Conservation (phyloP, 2,329 filamentous ascomycete species). For the Fonsecaea nubica region DNA sequence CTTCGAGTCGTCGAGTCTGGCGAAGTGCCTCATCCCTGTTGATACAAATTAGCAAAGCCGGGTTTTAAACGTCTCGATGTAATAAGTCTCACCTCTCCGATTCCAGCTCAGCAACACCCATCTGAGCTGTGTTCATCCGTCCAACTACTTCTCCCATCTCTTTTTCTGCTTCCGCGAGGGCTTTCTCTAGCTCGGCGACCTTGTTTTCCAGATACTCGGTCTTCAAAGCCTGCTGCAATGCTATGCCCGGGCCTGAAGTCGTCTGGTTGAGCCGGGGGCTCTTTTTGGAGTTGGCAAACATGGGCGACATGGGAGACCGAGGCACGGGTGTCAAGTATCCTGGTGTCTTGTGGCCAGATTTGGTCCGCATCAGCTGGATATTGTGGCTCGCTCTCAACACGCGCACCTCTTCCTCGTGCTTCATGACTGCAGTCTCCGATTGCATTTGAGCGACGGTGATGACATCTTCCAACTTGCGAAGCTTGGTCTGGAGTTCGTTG, state of each 20-base stretch:
- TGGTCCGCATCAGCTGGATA: slow-evolving; percentile 76
- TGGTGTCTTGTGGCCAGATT: slow-evolving; percentile 53
- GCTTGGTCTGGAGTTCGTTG: slow-evolving; percentile 78
- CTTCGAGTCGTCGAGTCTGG: slow-evolving; percentile 73
- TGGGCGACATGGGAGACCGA: slow-evolving; percentile 66
- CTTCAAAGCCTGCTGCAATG: slow-evolving; percentile 72
- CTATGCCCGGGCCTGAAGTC: slow-evolving; percentile 65
- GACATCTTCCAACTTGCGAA: slow-evolving; percentile 82
- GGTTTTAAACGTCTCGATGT: neutral
- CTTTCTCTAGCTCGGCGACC: slow-evolving; percentile 83
- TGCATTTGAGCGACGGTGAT: slow-evolving; percentile 81
- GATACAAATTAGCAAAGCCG: slow-evolving; percentile 25
- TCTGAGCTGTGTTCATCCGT: slow-evolving; percentile 81
- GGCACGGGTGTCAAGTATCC: slow-evolving; percentile 55
- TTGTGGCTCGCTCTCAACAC: slow-evolving; percentile 78
- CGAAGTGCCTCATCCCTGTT: slow-evolving; percentile 73
- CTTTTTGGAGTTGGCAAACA: slow-evolving; percentile 61
- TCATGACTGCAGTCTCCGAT: slow-evolving; percentile 81
- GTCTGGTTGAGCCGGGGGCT: slow-evolving; percentile 67
- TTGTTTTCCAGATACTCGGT: slow-evolving; percentile 77
- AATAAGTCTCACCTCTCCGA: slow-evolving; percentile 50
- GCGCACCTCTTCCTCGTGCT: slow-evolving; percentile 84
- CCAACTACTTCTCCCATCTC: slow-evolving; percentile 86
- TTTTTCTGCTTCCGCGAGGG: slow-evolving; percentile 74
- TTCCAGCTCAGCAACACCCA: slow-evolving; percentile 80